These are phyloP conservation scores for Thraustochytrium striatum DNA, from an alignment of 352 stramenopile species.

Conservation along the genomic window DNA sequence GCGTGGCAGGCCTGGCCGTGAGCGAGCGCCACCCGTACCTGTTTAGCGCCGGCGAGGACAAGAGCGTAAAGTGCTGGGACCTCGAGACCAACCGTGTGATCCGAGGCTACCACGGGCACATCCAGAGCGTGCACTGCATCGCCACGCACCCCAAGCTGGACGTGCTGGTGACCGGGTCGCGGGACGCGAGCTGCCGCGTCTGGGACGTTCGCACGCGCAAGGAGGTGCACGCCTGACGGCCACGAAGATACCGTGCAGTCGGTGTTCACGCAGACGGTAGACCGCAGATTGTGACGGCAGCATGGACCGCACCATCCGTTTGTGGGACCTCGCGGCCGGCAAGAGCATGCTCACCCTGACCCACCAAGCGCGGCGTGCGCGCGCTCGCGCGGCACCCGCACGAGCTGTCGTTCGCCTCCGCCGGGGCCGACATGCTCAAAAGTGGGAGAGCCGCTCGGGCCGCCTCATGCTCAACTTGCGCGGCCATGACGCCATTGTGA, in stretches of 20 bases:
- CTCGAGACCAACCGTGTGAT: conserved; percentile 89
- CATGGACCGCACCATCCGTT: conserved; percentile 89
- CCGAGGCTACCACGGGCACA: conserved; percentile 98
- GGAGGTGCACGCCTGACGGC: conserved; percentile 79
- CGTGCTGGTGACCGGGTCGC: conserved; percentile 92
- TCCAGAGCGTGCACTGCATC: conserved; percentile 95
- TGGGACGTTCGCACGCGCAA: conserved; percentile 99
- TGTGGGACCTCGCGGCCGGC: conserved; percentile 96
- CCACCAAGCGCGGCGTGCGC: conserved; percentile 97
- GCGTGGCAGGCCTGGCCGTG: conserved; percentile 90
- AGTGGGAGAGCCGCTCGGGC: conserved; percentile 92
- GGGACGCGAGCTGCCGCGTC: conserved; percentile 75
- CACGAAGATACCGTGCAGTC: conserved; percentile 92
- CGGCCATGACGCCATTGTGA: conserved; percentile 95
- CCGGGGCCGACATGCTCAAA: conserved; percentile 97
- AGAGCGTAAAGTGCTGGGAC: conserved; percentile 90
- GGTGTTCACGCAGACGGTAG: conserved; percentile 88
- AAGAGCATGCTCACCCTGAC: conserved; percentile 97
- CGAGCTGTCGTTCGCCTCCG: conserved; percentile 95
- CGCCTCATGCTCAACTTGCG: conserved; percentile 93
- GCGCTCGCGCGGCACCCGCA: conserved; percentile 77
- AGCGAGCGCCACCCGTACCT: conserved; percentile 89
- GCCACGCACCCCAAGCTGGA: conserved; percentile 97
- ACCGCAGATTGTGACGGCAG: conserved; percentile 86
- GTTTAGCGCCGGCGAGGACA: conserved; percentile 89